Evolutionary conservation across 1,284 basidiomycete species (phyloP).

Genomic region (Gomphus bonarii): DNA sequence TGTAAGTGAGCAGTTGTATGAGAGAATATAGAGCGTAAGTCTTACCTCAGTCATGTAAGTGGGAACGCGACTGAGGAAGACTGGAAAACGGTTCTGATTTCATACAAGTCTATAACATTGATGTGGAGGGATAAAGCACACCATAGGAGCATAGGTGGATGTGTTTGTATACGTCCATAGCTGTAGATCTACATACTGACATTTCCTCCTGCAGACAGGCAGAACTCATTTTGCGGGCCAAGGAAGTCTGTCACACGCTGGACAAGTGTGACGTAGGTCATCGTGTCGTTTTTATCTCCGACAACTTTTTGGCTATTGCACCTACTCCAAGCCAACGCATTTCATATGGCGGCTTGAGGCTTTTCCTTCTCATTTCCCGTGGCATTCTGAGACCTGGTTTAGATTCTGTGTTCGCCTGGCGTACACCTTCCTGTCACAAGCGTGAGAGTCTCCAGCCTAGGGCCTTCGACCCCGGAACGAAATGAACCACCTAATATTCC

Average conservation of each 20-base stretch:
- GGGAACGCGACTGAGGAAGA: too few relatives aligned
- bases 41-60: too few relatives aligned
- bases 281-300: not conserved
- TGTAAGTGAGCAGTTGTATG: too few relatives aligned
- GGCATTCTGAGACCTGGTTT: not conserved
- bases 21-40: too few relatives aligned
- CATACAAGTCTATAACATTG: too few relatives aligned
- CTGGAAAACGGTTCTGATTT: too few relatives aligned
- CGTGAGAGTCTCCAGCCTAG: not conserved
- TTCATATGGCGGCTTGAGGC: not conserved
- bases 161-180: too few relatives aligned
- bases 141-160: too few relatives aligned
- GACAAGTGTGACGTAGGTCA: not conserved
- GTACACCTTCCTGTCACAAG: too few relatives aligned
- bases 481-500: not conserved
- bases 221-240: conserved; percentile 22
- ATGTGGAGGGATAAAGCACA: too few relatives aligned
- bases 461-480: not conserved
- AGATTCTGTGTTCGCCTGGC: not conserved
- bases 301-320: not conserved
- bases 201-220: conserved; percentile 24
- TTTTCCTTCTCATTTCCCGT: not conserved
- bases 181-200: too few relatives aligned
- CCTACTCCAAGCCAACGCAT: not conserved
- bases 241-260: conserved; percentile 11